A percentile compares a stretch with the other conserved stretches of the same genome.
These are phyloP conservation scores for Aspergillus fijiensis DNA, from an alignment of 2,329 filamentous ascomycete species.

Conservation along the genomic window DNA sequence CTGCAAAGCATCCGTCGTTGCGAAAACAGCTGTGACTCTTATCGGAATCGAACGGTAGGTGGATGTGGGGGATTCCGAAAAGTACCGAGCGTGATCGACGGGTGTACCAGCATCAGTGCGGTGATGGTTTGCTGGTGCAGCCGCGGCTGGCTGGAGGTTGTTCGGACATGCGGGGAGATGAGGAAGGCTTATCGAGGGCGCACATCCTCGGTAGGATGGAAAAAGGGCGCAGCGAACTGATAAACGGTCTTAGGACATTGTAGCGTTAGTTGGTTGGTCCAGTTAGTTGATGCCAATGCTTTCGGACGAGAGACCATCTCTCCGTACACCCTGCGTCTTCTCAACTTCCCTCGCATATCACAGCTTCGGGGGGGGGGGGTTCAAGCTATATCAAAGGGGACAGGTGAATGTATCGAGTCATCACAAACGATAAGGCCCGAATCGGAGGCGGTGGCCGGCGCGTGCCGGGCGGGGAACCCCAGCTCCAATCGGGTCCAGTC, in stretches of 20 bases:
- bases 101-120: not conserved
- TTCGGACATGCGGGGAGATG: constrained; percentile 24
- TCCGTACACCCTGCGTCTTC: not conserved
- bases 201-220: constrained; percentile 9
- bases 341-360: not conserved
- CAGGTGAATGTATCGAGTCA: constrained; percentile 4
- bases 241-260: not conserved
- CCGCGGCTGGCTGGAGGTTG: constrained; percentile 19
- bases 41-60: not conserved
- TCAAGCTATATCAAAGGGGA: not conserved
- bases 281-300: not conserved
- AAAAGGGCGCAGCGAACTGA: not conserved
- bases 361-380: not conserved
- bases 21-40: not conserved
- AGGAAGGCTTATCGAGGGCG: constrained; percentile 5
- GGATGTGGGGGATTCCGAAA: not conserved
- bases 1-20: not conserved
- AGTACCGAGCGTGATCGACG: not conserved
- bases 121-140: not conserved
- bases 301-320: not conserved
- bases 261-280: no score
- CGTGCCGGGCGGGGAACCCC: constrained; percentile 7
- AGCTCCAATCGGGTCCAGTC: constrained; percentile 4
- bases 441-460: constrained; percentile 4
- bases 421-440: not conserved